Percentiles rank a stretch among this genome's conserved stretches.
phyloP scores from a whole-genome alignment of 2,329 filamentous ascomycete genomes.

The Paradendryphiella salina region DNA sequence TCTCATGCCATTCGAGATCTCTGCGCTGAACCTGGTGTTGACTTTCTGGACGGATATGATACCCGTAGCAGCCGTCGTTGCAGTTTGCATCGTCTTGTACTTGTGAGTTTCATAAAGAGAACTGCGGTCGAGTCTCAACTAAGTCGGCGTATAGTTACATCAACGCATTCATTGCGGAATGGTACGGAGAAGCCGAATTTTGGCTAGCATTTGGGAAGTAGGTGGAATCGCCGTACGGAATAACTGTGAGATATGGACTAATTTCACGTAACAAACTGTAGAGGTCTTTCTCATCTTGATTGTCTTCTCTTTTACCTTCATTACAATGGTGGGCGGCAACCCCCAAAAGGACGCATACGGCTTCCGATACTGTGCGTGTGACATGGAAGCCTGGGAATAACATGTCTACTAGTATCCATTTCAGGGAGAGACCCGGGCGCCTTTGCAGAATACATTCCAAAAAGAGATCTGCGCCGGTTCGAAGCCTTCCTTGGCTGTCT shows the following conservation, averaged over 20 bases:
- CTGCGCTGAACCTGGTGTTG: conserved; percentile 46
- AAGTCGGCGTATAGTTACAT: no score
- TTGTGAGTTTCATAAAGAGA: no score
- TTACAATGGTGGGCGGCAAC: conserved; percentile 52
- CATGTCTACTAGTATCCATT: neutral
- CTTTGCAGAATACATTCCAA: no score
- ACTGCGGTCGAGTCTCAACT: conserved; percentile 33
- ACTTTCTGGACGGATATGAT: conserved; percentile 52
- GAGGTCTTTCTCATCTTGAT: conserved; percentile 52
- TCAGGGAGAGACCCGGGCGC: neutral
- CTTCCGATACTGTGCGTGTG: conserved; percentile 50
- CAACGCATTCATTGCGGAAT: no score
- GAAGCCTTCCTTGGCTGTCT: conserved; percentile 46
- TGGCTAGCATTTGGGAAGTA: no score
- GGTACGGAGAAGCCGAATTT: no score
- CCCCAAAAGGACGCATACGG: conserved; percentile 48
- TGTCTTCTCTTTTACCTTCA: conserved; percentile 51
- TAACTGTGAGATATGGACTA: no score
- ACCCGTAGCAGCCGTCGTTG: conserved; percentile 46
- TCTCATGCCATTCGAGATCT: conserved; percentile 57
- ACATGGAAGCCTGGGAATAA: conserved; percentile 37
- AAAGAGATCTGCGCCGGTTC: conserved; percentile 26
- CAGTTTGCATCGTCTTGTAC: conserved; percentile 49
- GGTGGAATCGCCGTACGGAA: no score
- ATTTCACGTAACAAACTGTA: no score